Base-by-base conservation (phyloP, 768 basidiomycete genomes). In the Tricholoma saponaceum region DNA sequence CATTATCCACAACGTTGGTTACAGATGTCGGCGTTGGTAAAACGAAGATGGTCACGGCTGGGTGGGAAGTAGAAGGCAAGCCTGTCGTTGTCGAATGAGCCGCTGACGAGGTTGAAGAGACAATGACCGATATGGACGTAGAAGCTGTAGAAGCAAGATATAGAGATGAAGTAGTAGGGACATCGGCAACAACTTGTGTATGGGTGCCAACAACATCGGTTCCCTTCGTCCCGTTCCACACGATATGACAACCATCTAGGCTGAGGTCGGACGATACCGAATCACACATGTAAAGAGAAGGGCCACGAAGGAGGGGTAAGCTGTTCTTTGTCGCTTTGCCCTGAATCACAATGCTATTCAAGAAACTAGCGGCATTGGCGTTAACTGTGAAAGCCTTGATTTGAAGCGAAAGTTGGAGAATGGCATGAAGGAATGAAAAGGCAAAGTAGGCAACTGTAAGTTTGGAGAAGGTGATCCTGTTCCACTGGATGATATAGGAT, bases 361-460 rank as follows among this genome's bases (percentile, higher is more conserved):
- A 73, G 61, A 84, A 78, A 25, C 66, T 57, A 26, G 83, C 80
- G 5, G 88, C 86, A 18, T 78, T 61, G 8, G 78, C 78, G 62
- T 91, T 91, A 71, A 82, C 82, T 12, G 75, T 74, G 73, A 85
- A 86, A 10, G 85, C 89, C 54, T 79, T 78, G 52, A 78, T 80
- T 72, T 92, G 90, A 47, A 92, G 76, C 25, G 80, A 74, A 61
- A 90, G 75, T 70, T 91, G 90, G 58, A 89, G 67, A 56, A 79
- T 62, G 62, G 86, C 89, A 67, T 90, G 86, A 46, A 83, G 51
- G 52, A 87, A 56, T 20, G 89, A 85, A 67, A 90, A 87, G 44
- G 77, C 54, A 66, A 89, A 83, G 69, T 90, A 92, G 64, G 83
- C 64, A 59, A 78, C 73, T 18, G 89, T 86, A 54, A 87, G 74